These are phyloP conservation scores for Aphanomyces invadans DNA, from an alignment of 352 stramenopile genomes.

Conservation along the genomic window DNA sequence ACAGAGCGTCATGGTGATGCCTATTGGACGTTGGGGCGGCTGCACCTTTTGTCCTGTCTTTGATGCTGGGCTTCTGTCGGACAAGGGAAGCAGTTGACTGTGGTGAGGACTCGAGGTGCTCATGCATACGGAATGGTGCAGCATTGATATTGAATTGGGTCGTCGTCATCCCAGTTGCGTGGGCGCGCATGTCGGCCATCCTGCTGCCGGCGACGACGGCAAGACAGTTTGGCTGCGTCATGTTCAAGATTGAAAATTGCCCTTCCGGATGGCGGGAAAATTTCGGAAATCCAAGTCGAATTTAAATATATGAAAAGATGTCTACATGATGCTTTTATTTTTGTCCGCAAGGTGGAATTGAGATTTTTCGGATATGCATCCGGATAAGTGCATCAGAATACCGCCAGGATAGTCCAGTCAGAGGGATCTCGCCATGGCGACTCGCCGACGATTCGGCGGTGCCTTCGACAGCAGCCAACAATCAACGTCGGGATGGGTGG, in stretches of 20 bases:
- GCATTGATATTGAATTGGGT: no score
- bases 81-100: no score
- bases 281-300: no score
- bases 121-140: no score
- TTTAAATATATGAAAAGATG: no score
- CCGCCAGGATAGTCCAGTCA: no score
- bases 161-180: no score
- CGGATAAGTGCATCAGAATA: background rate
- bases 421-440: background rate
- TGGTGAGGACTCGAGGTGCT: no score
- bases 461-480: background rate
- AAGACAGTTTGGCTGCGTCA: background rate
- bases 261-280: background rate
- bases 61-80: no score
- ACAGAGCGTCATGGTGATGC: background rate
- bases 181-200: background rate
- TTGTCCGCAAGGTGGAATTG: background rate
- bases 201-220: background rate
- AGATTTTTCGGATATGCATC: background rate
- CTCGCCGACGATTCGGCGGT: background rate
- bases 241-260: background rate
- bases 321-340: background rate
- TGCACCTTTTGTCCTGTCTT: no score
- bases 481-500: conserved; percentile 7
- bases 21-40: background rate